These are phyloP conservation scores for Pseudofabraea citricarpa DNA, from an alignment of 2,329 filamentous ascomycete genomes.

Conservation along the genomic window DNA sequence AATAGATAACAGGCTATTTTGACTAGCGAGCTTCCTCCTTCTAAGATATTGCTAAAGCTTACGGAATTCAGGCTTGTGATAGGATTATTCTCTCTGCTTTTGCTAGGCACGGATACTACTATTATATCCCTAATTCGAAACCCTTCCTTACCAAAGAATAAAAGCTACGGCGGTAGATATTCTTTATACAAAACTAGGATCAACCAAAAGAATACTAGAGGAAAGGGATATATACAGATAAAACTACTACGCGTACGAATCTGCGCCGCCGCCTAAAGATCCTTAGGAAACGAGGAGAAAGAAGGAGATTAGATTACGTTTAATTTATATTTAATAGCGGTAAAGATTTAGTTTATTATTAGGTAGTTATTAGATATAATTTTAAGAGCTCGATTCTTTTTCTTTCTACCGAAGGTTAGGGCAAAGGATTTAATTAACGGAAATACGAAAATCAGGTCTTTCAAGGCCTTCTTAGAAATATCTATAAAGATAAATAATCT, in stretches of 20 bases:
- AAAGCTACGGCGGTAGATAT: not conserved
- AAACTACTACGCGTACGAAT: not conserved
- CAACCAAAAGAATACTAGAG: not conserved
- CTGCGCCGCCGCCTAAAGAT: not conserved
- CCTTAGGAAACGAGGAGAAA: not conserved
- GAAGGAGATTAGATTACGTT: not conserved
- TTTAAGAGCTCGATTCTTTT: conserved; percentile 10
- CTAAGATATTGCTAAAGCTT: too few relatives aligned
- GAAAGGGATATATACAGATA: not conserved
- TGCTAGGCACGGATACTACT: not conserved
- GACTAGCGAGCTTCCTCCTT: too few relatives aligned
- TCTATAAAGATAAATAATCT: conserved; percentile 3
- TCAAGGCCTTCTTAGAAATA: conserved; percentile 4
- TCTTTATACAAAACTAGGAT: not conserved
- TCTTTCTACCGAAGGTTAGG: conserved; percentile 9
- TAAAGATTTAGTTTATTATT: conserved; percentile 3
- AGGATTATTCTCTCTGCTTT: too few relatives aligned
- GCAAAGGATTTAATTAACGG: conserved; percentile 13
- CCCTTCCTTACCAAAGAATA: not conserved
- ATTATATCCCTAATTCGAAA: not conserved
- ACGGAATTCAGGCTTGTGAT: not conserved
- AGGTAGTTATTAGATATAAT: conserved; percentile 11
- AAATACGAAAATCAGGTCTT: conserved; percentile 12
- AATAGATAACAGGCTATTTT: too few relatives aligned
- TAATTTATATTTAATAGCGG: conserved; percentile 4